These are phyloP conservation scores for Leptographium flavum DNA, from an alignment of 2,329 filamentous ascomycete genomes.

Conservation along the genomic window DNA sequence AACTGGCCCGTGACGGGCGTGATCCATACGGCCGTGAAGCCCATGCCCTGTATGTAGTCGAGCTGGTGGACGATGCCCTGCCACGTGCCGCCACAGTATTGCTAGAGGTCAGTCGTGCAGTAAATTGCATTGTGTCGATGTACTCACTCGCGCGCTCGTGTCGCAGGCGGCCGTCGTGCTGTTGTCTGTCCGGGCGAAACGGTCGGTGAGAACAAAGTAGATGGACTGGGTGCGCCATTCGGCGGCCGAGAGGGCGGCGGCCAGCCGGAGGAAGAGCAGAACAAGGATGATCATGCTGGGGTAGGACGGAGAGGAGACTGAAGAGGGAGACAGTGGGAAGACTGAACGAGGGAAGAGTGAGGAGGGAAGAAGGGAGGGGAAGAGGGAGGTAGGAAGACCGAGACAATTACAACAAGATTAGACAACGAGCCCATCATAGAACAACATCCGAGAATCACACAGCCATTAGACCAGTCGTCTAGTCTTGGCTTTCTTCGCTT, in stretches of 20 bases:
- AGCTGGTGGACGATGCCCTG: constrained; percentile 38
- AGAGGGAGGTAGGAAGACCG: no score
- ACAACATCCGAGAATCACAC: no score
- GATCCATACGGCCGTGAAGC: constrained; percentile 41
- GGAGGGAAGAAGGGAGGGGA: no score
- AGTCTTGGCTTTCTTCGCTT: no score
- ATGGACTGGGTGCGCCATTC: constrained; percentile 40
- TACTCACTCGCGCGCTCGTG: constrained; percentile 12
- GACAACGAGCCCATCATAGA: no score
- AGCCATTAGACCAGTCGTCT: no score
- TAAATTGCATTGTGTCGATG: not conserved
- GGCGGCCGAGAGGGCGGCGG: constrained; percentile 7
- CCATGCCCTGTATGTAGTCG: constrained; percentile 49
- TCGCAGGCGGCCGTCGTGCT: constrained; percentile 29
- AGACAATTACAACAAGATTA: no score
- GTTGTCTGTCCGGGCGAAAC: constrained; percentile 33
- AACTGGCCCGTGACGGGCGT: constrained; percentile 36
- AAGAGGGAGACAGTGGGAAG: no score
- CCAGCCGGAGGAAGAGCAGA: not conserved
- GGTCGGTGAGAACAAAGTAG: constrained; percentile 44
- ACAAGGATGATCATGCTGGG: no score
- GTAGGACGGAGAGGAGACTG: no score
- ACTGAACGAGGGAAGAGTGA: no score
- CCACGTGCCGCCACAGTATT: constrained; percentile 50
- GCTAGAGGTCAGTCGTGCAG: constrained; percentile 9